phyloP scores from a whole-genome alignment of 768 basidiomycete genomes.

The Hygrophorus russula region DNA sequence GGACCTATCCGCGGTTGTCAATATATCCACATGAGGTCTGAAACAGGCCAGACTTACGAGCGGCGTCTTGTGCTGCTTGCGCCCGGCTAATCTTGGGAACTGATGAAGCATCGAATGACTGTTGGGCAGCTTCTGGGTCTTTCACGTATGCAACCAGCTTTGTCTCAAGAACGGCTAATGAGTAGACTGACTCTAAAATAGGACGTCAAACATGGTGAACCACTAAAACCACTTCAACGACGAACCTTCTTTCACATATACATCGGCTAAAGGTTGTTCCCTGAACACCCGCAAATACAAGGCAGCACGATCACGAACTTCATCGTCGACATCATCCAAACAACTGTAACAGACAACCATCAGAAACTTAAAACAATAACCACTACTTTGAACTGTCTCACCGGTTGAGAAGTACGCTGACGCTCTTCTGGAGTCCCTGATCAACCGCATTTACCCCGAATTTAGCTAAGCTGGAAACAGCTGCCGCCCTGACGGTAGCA shows the following conservation, averaged over 20 bases:
- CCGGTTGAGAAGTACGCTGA: conserved; percentile 81
- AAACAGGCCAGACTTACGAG: conserved; percentile 43
- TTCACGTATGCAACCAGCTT: conserved; percentile 92
- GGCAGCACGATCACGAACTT: conserved; percentile 95
- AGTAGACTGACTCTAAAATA: conserved; percentile 83
- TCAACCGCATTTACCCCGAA: conserved; percentile 90
- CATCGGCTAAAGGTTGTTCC: conserved; percentile 69
- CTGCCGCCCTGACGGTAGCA: conserved; percentile 93
- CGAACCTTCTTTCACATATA: conserved; percentile 86
- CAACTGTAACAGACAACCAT: conserved; percentile 40
- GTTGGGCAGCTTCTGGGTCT: conserved; percentile 54
- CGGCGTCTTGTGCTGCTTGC: conserved; percentile 82
- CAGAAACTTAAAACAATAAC: not conserved
- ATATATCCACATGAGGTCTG: conserved; percentile 5
- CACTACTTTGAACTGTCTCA: conserved; percentile 19
- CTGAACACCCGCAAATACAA: conserved; percentile 83
- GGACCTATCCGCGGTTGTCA: conserved; percentile 41
- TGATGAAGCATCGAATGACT: conserved; percentile 73
- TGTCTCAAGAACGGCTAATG: conserved; percentile 78
- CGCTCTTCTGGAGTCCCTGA: conserved; percentile 66
- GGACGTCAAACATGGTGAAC: conserved; percentile 3
- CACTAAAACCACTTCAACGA: not conserved
- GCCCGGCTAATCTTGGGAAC: conserved; percentile 92
- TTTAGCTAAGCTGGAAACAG: conserved; percentile 90
- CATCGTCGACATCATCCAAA: conserved; percentile 96